phyloP scores from a whole-genome alignment of 73 alveolate species.

The Paramecium biaurelia region DNA sequence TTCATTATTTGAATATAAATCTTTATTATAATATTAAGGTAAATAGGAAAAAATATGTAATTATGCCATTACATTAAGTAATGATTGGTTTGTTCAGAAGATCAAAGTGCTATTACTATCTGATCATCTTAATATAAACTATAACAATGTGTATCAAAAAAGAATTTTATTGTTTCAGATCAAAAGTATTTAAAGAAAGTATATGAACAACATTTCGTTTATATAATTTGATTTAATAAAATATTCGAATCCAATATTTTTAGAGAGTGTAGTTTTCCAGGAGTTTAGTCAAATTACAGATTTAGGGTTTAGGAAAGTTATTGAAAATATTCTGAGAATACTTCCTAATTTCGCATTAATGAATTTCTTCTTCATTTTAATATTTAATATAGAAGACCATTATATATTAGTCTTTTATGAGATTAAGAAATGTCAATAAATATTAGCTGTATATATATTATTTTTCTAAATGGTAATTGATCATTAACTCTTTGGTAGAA shows the following conservation, averaged over 20 bases:
- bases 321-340: background rate
- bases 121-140: constrained; percentile 44
- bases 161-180: background rate
- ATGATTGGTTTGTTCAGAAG: background rate
- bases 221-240: background rate
- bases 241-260: background rate
- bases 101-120: background rate
- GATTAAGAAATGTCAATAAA: background rate
- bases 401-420: background rate
- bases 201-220: background rate
- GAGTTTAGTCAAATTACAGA: background rate
- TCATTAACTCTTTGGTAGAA: constrained; percentile 9
- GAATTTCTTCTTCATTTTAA: background rate
- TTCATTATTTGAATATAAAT: background rate
- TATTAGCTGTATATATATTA: background rate
- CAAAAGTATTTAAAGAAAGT: background rate
- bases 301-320: background rate
- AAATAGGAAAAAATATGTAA: constrained; percentile 7
- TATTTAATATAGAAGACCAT: background rate
- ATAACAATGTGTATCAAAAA: background rate
- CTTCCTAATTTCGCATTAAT: background rate
- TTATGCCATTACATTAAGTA: background rate
- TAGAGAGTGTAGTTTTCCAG: background rate
- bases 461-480: background rate
- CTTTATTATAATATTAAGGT: background rate